These are phyloP conservation scores for Psophocarpus tetragonolobus DNA, from an alignment of 306 rosid genomes.

Conservation along the genomic window DNA sequence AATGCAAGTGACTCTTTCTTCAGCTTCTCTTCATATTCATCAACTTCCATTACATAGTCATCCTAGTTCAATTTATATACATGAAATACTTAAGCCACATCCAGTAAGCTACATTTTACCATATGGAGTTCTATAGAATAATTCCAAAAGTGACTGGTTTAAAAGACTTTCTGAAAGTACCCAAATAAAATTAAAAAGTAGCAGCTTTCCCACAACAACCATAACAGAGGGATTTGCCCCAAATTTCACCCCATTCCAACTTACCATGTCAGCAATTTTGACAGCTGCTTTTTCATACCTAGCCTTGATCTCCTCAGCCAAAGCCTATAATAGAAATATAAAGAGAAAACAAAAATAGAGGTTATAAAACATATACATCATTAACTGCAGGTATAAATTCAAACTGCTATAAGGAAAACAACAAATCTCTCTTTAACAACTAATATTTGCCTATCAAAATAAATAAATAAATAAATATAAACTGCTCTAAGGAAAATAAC, in stretches of 20 bases:
- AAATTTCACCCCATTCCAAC: constrained; percentile 25
- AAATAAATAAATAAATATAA: neutral
- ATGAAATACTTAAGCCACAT: constrained; percentile 8
- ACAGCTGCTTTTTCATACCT: constrained; percentile 67
- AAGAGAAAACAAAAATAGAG: neutral
- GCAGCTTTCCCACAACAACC: neutral
- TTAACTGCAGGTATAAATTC: neutral
- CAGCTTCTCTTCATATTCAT: constrained; percentile 60
- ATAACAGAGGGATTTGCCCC: neutral
- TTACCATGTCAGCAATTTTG: constrained; percentile 72
- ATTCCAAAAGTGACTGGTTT: neutral
- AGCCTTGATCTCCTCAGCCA: constrained; percentile 71
- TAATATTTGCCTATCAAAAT: no score
- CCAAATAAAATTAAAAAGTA: neutral
- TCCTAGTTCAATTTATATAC: constrained; percentile 47
- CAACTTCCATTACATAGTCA: constrained; percentile 68
- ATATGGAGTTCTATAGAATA: constrained; percentile 9
- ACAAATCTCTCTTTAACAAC: neutral
- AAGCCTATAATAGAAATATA: constrained; percentile 43
- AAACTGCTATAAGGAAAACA: neutral
- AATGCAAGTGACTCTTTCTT: constrained; percentile 65
- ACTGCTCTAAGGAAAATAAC: neutral
- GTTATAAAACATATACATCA: neutral
- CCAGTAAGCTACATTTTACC: neutral
- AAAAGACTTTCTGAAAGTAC: neutral